Evolutionary conservation across 306 rosid genomes (phyloP), one percentile per base, ranked within the genome.

Genomic region (peach (Prunus persica)): DNA sequence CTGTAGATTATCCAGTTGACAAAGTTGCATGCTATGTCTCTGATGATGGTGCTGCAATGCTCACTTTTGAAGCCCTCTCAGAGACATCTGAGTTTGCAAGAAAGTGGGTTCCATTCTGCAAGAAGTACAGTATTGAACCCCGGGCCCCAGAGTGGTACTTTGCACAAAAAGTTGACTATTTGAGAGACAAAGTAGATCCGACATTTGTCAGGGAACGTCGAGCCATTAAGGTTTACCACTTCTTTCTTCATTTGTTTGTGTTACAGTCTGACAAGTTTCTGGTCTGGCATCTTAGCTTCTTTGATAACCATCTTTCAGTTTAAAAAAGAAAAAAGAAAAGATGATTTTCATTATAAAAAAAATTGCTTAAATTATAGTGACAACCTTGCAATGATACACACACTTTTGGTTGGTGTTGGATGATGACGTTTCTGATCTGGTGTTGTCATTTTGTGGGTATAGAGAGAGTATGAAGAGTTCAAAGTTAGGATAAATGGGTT

Each of bases 121-220:
- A 93, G 91, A 93, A 86, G 63, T 93, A 67, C 82, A 89, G 25
- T 72, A 86, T 93, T 46, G 98, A 93, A 73, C 98, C 95, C 3
- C 89, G 98, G 51, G 98, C 98, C 61, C 98, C 98, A 0, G 98
- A 93, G 74, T 93, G 98, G 98, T 93, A 93, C 78, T 93, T 93
- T 81, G 86, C 88, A 75, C 89, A 80, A 74, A 91, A 87, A 81
- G 93, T 93, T 57, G 97, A 93, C 87, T 93, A 93, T 78, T 76
- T 93, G 68, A 91, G 50, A 69, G 88, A 93, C 81, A 93, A 89
- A 88, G 89, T 93, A n/a, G 91, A 93, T 78, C 87, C 96, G 19
- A 66, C 84, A 67, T 93, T 93, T 73, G 73, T 93, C 45, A 82
- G 86, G 80, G 98, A 93, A 78, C 91, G 98, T 1, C 92, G 97